Evolutionary conservation across 2,329 filamentous ascomycete species (phyloP), one percentile per base, ranked within the genome.

Genomic region (Dactylella cylindrospora): DNA sequence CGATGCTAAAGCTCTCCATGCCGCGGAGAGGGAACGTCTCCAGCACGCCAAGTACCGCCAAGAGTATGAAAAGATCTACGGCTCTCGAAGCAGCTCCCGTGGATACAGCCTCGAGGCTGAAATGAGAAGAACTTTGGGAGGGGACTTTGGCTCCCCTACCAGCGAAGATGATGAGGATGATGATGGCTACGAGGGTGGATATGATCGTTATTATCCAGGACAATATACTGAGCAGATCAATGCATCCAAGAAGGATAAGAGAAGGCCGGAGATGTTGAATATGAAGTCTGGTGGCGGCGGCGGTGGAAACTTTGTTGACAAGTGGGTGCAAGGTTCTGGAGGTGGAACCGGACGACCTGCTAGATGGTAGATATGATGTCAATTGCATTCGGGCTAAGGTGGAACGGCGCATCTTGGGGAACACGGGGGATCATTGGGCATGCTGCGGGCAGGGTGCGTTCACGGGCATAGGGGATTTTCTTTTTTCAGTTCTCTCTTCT

Each of bases 101-200:
- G 55, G 55, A 13, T 35, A 62, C 40, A 62, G 44, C 25, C 51
- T 62, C 39, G 57, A 62, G 38, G 50, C 50, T 8, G 57, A 62
- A 29, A 62, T 62, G 57, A 54, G 57, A 36, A 39, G 47, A n/a
- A 62, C 57, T 10, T 38, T 62, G 6, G 57, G 57, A 19, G 57
- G 49, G 2, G 52, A 57, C 20, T 57, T 57, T 28, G 52, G 52
- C 9, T 31, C 36, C 31, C 57, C 57, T 8, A 32, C 57, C 6
- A 62, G 57, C 31, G 57, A 62, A 23, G 55, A 61, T n/a, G 57
- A 62, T 15, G 57, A 62, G 2, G 57, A 62, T 6, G 57, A 62
- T 19, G 57, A 62, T 17, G 38, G 41, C 5, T 62, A 62, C 22
- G 54, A 51, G 25, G 55, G 50, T 22, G 26, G 57, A n/a, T 62